Conservation (phyloP, 257 asterid genomes). For the Penstemon barbatus region DNA sequence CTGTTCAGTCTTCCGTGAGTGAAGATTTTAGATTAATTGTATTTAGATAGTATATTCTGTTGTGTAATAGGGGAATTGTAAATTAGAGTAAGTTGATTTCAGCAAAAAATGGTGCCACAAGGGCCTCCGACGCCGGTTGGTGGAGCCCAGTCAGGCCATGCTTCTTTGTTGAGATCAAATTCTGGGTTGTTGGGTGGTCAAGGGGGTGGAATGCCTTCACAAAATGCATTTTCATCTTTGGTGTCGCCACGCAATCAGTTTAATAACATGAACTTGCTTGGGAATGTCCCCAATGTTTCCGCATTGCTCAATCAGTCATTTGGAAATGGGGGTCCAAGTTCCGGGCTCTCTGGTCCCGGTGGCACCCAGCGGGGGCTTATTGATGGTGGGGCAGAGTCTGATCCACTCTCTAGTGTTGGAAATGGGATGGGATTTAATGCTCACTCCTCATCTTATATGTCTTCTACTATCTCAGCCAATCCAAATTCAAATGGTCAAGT, state of each 20-base stretch:
- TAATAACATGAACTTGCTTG: slow-evolving; percentile 69
- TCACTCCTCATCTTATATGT: slow-evolving; percentile 51
- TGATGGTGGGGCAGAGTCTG: slow-evolving; percentile 69
- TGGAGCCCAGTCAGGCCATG: slow-evolving; percentile 59
- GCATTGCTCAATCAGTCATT: slow-evolving; percentile 70
- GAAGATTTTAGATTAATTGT: slow-evolving; percentile 28
- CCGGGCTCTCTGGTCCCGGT: slow-evolving; percentile 70
- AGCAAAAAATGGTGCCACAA: slow-evolving; percentile 64
- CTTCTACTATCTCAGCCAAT: slow-evolving; percentile 44
- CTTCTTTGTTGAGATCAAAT: slow-evolving; percentile 71
- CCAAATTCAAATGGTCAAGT: slow-evolving; percentile 56
- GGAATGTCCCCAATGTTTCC: slow-evolving; percentile 65
- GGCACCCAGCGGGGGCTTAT: slow-evolving; percentile 55
- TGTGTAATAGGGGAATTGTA: slow-evolving; percentile 23
- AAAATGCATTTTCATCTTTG: slow-evolving; percentile 58
- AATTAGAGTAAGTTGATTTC: slow-evolving; percentile 24
- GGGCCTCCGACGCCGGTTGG: slow-evolving; percentile 77
- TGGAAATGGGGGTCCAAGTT: slow-evolving; percentile 64
- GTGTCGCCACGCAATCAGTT: slow-evolving; percentile 70
- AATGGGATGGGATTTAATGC: slow-evolving; percentile 63
- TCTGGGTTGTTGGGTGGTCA: slow-evolving; percentile 78
- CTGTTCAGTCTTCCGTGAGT: slow-evolving; percentile 15
- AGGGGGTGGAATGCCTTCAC: slow-evolving; percentile 73
- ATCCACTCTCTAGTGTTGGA: slow-evolving; percentile 58
- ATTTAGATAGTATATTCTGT: slow-evolving; percentile 24